Base-by-base conservation (phyloP, 108 stramenopile species). In the Mediolabrus comicus region DNA sequence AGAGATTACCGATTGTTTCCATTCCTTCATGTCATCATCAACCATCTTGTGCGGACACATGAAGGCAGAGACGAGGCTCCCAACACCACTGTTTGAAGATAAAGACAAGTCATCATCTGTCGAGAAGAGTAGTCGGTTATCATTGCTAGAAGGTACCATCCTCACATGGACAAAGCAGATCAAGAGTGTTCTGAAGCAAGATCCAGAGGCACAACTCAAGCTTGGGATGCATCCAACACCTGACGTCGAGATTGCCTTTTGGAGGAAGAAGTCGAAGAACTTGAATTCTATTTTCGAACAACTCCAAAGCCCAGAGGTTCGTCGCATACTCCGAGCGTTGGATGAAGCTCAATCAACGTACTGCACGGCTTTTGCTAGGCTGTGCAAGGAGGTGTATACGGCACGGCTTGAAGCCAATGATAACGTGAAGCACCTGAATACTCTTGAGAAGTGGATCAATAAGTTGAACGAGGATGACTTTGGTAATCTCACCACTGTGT, bases 91-190 rank as follows among this genome's bases (percentile, higher is more conserved):
- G 19, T 69, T 84, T 28, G 89, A 93, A 6, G 1, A 14, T n/a
- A 59, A 62, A 26, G 57, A 54, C 62, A 57, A 38, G 17, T 29
- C 66, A 16, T 52, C 34, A 36, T 73, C 49, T 46, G 80, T 81
- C 11, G 83, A 80, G 16, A 86, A 86, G 46, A 22, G 5, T n/a
- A 49, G 46, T 56, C 84, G 90, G n/a, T 84, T 90, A 29, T 74
- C 86, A 10, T 71, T 96, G n/a, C 78, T 96, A 14, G 95, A 96
- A 54, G 85, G 91, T 7, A 89, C 94, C 56, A 89, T 96, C 57
- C 84, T 94, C 59, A 95, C 89, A 19, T 96, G 95, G 95, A 96
- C 94, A 13, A 96, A 95, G 64, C 95, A 96, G 78, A 94, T 96
- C 62, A 91, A 93, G 62, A 83, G 67, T 58, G 91, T 96, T 11